Base-by-base conservation (phyloP, 2,329 filamentous ascomycete species). In the Periconia macrospinosa region DNA sequence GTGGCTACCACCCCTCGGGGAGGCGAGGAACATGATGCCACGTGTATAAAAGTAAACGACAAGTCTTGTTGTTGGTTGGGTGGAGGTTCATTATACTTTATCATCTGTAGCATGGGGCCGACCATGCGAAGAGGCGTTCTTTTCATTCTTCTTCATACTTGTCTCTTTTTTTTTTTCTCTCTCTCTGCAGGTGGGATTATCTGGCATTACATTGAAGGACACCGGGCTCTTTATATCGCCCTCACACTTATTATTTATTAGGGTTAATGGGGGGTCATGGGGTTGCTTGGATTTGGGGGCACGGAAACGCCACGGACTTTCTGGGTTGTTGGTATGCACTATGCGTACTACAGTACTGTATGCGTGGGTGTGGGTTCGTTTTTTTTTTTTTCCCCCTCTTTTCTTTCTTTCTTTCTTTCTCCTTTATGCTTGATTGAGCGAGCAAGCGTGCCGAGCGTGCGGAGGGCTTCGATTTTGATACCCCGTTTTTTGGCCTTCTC, bases 1-100 rank as follows among this genome's bases (percentile, higher is more conserved):
- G 15, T 47, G 49, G 54, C 51, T 52, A 55, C 49, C 41, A 51
- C 45, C 14, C 19, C 48, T 41, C 41, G 40, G 37, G 48, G 18
- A 47, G 45, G 15, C 17, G 19, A 35, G 6, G 33, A 47, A 23
- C 45, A 47, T 43, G 41, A 49, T 15, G n/a, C 17, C 45, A 41
- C 23, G 23, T 17, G 45, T 30, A 43, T 41, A 37, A 37, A 37
- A 6, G 33, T 37, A 37, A 37, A 37, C 33, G 33, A 37, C 33
- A 37, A 37, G 11, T 33, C 8, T 13, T 6, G 33, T 37, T 37
- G 33, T 37, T 37, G 15, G 11, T n/a, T 37, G 33, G 11, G 33
- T 13, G 33, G 33, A 13, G 33, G 11, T 14, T 13, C 33, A 13
- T 37, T 37, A 37, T n/a, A n/a, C 15, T 37, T 6, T 37, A 13